A percentile compares a stretch with the other conserved stretches of the same genome.
Conservation (phyloP, 176 grass and related monocot species). For the Zoysia pacifica region DNA sequence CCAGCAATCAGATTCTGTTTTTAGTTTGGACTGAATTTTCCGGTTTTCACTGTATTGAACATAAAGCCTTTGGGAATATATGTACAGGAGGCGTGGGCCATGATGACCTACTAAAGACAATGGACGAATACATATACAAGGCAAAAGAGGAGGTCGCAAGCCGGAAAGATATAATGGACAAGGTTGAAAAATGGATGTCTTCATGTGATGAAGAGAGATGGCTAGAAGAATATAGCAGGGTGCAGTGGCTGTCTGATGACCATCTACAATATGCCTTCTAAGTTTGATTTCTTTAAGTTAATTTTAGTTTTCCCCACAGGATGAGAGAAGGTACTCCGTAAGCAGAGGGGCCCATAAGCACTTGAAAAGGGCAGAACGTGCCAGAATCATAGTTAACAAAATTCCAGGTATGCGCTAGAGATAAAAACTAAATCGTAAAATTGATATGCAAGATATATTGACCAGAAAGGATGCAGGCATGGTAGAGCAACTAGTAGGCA, state of each 20-base stretch:
- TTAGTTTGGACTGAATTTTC: slow-evolving; percentile 21
- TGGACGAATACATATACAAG: slow-evolving; percentile 83
- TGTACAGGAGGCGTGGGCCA: slow-evolving; percentile 80
- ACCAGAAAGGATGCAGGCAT: slow-evolving; percentile 60
- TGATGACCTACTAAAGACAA: slow-evolving; percentile 73
- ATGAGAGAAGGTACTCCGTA: slow-evolving; percentile 86
- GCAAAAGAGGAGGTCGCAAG: slow-evolving; percentile 85
- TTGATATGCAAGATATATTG: slow-evolving; percentile 36
- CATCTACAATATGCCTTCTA: slow-evolving; percentile 25
- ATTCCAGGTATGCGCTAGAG: slow-evolving; percentile 69
- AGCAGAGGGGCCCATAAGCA: slow-evolving; percentile 94
- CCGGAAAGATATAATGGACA: slow-evolving; percentile 98
- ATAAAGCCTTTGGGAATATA: slow-evolving; percentile 36
- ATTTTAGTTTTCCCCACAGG: slow-evolving; percentile 56
- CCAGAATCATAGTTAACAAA: slow-evolving; percentile 91
- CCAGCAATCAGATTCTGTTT: slow-evolving; percentile 26
- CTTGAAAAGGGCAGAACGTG: slow-evolving; percentile 88
- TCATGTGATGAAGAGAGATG: slow-evolving; percentile 93
- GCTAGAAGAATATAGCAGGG: slow-evolving; percentile 98
- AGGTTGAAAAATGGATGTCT: slow-evolving; percentile 94
- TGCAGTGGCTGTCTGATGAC: slow-evolving; percentile 52
- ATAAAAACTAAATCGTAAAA: slow-evolving; percentile 28
- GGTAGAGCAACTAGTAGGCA: slow-evolving; percentile 62
- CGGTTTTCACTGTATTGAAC: slow-evolving; percentile 26
- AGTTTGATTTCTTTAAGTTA: slow-evolving; percentile 16